Percentiles rank a stretch among this genome's conserved stretches.
Evolutionary conservation across 371 early-diverging fungal genomes (phyloP).

Genomic region (Lichtheimia ornata): DNA sequence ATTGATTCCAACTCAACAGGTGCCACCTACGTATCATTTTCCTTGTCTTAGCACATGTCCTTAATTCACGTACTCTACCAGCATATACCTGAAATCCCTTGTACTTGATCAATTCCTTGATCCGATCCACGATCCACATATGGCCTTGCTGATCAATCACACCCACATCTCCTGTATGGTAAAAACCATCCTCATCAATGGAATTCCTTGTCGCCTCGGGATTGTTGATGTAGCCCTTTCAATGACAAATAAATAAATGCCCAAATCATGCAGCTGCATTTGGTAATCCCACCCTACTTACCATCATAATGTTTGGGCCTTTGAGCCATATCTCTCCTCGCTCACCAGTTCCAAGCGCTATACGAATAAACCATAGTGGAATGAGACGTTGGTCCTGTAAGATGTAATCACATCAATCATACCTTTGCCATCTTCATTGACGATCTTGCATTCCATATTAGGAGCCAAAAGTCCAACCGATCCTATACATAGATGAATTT

Average conservation of each 20-base stretch:
- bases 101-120: slow-evolving; percentile 77
- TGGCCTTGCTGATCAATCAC: slow-evolving; percentile 46
- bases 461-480: slow-evolving; percentile 71
- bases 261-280: not conserved
- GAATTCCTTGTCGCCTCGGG: slow-evolving; percentile 66
- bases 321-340: slow-evolving; percentile 75
- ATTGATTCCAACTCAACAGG: slow-evolving; percentile 74
- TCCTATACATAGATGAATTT: slow-evolving; percentile 39
- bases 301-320: slow-evolving; percentile 80
- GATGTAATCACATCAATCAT: slow-evolving; percentile 5
- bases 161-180: not conserved
- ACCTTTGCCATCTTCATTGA: slow-evolving; percentile 62
- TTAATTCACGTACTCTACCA: not conserved
- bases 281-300: not conserved
- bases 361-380: no score
- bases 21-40: slow-evolving; percentile 30
- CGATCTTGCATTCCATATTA: slow-evolving; percentile 66
- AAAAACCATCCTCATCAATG: slow-evolving; percentile 53
- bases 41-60: no score
- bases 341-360: slow-evolving; percentile 57
- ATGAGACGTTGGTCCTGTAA: no score
- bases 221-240: slow-evolving; percentile 64
- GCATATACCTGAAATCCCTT: slow-evolving; percentile 66
- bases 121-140: slow-evolving; percentile 68
- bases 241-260: not conserved